These are phyloP conservation scores for Boletus patriciae DNA, from an alignment of 768 basidiomycete genomes.

Conservation along the genomic window DNA sequence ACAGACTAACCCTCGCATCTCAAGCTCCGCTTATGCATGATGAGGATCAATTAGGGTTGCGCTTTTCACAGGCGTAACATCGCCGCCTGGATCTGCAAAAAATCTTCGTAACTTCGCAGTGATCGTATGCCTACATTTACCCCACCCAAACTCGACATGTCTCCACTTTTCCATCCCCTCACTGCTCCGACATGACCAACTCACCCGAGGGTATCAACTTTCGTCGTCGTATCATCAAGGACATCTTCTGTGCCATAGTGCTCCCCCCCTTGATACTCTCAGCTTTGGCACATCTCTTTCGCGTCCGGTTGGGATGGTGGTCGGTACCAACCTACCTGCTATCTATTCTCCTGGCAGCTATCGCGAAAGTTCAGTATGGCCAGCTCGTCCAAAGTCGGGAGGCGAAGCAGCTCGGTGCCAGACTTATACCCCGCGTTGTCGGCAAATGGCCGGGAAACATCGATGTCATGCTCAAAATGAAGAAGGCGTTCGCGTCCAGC, in stretches of 20 bases:
- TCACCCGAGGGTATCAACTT: constrained; percentile 29
- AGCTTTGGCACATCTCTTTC: constrained; percentile 28
- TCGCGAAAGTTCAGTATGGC: constrained; percentile 35
- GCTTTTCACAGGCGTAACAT: constrained; percentile 18
- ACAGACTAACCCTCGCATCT: neutral
- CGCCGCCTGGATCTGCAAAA: constrained; percentile 4
- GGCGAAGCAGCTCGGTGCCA: constrained; percentile 49
- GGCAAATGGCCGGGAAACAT: constrained; percentile 81
- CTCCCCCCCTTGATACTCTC: constrained; percentile 43
- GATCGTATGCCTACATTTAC: constrained; percentile 13
- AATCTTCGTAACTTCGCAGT: constrained; percentile 4
- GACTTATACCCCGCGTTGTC: constrained; percentile 53
- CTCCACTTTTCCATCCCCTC: neutral
- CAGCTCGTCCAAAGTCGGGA: constrained; percentile 42
- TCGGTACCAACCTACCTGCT: constrained; percentile 39
- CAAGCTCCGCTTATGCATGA: constrained; percentile 14
- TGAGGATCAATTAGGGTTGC: constrained; percentile 6
- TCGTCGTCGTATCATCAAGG: constrained; percentile 50
- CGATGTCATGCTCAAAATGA: constrained; percentile 60
- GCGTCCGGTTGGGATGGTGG: constrained; percentile 35
- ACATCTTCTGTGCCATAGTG: constrained; percentile 43
- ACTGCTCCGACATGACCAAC: neutral
- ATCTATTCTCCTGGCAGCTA: constrained; percentile 44
- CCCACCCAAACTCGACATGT: constrained; percentile 4
- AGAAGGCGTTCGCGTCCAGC: constrained; percentile 52